Percentiles rank a stretch among this genome's conserved stretches.
Evolutionary conservation across 371 early-diverging fungal genomes (phyloP).

Genomic region (Syncephalastrum contaminatum): DNA sequence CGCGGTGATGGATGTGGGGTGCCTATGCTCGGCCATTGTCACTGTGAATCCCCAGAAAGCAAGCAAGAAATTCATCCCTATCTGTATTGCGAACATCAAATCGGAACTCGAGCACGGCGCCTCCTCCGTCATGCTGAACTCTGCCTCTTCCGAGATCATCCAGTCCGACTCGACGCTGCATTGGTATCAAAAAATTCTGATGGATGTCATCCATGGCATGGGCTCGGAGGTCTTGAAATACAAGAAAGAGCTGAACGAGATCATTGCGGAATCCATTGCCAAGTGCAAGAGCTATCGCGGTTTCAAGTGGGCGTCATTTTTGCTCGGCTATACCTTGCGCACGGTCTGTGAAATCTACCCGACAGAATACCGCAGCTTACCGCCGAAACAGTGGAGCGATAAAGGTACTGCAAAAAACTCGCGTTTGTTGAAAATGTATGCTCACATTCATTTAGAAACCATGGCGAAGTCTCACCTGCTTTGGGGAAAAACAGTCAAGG

Average conservation of each 20-base stretch:
- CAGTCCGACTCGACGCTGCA: slow-evolving; percentile 74
- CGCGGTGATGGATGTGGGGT: slow-evolving; percentile 68
- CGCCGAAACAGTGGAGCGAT: slow-evolving; percentile 54
- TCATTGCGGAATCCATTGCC: slow-evolving; percentile 49
- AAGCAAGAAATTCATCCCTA: slow-evolving; percentile 58
- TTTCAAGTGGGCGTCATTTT: slow-evolving; percentile 72
- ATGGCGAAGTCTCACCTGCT: slow-evolving; percentile 62
- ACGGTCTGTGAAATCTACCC: slow-evolving; percentile 55
- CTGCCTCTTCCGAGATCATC: slow-evolving; percentile 52
- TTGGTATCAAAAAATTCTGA: slow-evolving; percentile 75
- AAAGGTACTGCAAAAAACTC: slow-evolving; percentile 25
- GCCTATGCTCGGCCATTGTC: slow-evolving; percentile 47
- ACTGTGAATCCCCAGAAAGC: slow-evolving; percentile 51
- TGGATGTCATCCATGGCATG: slow-evolving; percentile 45
- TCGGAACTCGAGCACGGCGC: slow-evolving; percentile 75
- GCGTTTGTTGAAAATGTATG: background rate
- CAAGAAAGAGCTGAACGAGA: slow-evolving; percentile 47
- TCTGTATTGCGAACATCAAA: slow-evolving; percentile 59
- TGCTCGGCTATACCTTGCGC: slow-evolving; percentile 47
- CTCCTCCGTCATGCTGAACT: slow-evolving; percentile 51
- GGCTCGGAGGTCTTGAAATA: slow-evolving; percentile 58
- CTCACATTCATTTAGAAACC: slow-evolving; percentile 31
- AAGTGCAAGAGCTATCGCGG: slow-evolving; percentile 67
- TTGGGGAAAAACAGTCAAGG: slow-evolving; percentile 72
- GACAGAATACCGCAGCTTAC: slow-evolving; percentile 47